Evolutionary conservation across 1,284 basidiomycete genomes (phyloP), one percentile per base, ranked within the genome.

Genomic region (Omphalotus olearius): DNA sequence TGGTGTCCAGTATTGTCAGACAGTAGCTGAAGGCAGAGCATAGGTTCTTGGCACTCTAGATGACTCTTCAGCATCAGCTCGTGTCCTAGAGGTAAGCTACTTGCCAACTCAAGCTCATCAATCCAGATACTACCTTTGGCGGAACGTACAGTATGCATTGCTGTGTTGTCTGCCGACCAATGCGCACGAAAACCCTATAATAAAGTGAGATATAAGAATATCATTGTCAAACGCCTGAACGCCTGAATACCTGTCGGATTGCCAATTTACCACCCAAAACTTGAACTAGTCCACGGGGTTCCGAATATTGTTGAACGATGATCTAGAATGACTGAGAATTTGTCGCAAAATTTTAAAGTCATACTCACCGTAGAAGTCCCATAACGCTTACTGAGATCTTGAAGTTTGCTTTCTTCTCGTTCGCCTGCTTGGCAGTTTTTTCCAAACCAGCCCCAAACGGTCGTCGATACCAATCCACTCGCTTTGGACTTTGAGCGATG

Each of bases 11-110:
- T 23, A 90, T 71, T 2, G 82, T 79, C 39, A 89, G 59, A 58
- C 85, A 88, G 62, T 85, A 90, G 60, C 85, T 88, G 65, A 83
- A 91, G 17, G 78, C 89, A 6, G 88, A 91, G 63, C 88, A 91
- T 0, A 91, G 69, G 60, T 86, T 88, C 53, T 70, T 75, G 56
- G 84, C 70, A 53, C 66, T 71, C 88, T 90, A 59, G 23, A 23
- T 16, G 13, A 41, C n/a, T 30, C 28, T 30, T 43, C 17, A 59
- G 51, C 42, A 44, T 16, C 23, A 46, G 23, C 37, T 16, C 17
- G 45, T 23, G 23, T 9, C 30, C 30, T 33, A 18, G 13, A 40
- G n/a, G 44, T 7, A 50, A 30, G 10, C 13, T 7, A 71, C 77
- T 59, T 59, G 89, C 88, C 51, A 89, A 65, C 56, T 91, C 85